Evolutionary conservation across 345 rosid species (phyloP).

Genomic region (Gossypium ekmanianum): DNA sequence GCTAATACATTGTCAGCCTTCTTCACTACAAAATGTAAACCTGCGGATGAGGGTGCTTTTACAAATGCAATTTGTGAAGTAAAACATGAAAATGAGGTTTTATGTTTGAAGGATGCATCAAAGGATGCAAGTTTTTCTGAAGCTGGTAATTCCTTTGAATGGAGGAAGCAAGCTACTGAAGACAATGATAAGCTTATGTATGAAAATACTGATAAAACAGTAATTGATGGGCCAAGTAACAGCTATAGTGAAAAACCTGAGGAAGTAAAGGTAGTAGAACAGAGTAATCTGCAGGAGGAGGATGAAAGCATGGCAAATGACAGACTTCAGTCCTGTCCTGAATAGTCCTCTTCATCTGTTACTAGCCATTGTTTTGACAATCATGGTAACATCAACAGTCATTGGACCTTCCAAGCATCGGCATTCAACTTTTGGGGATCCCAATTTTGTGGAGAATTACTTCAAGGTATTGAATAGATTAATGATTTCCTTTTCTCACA

Average conservation of each 20-base stretch:
- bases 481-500: constrained; percentile 1
- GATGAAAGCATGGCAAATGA: constrained; percentile 26
- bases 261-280: constrained; percentile 30
- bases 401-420: constrained; percentile 37
- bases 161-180: constrained; percentile 19
- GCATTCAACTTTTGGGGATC: constrained; percentile 76
- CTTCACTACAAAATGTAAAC: constrained; percentile 45
- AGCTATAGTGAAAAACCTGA: constrained; percentile 23
- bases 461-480: constrained; percentile 55
- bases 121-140: constrained; percentile 32
- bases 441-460: constrained; percentile 89
- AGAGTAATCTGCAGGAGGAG: constrained; percentile 27
- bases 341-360: constrained; percentile 29
- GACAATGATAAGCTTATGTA: constrained; percentile 29
- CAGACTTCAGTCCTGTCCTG: constrained; percentile 29
- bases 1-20: constrained; percentile 67
- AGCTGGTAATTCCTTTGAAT: constrained; percentile 27
- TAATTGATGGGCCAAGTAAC: constrained; percentile 28
- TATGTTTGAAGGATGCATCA: constrained; percentile 32
- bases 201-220: constrained; percentile 21
- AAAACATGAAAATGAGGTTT: constrained; percentile 32
- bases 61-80: constrained; percentile 23
- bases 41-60: constrained; percentile 27
- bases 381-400: constrained; percentile 29
- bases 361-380: constrained; percentile 29